phyloP scores from a whole-genome alignment of 2,329 filamentous ascomycete species.

The Monosporascus sp. region DNA sequence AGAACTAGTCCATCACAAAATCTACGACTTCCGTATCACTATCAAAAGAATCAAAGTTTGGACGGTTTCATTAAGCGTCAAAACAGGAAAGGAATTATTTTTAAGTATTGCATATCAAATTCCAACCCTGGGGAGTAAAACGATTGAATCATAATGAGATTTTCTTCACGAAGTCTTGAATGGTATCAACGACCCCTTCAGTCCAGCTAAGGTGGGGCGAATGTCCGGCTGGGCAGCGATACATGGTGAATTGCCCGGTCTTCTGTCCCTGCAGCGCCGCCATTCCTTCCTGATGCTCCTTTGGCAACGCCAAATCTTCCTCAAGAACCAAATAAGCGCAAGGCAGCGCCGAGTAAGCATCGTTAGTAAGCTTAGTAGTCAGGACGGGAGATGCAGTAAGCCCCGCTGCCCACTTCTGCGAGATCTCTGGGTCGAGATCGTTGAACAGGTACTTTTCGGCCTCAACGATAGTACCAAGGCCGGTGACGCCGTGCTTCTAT shows the following conservation, averaged over 20 bases:
- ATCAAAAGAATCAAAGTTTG: too few relatives aligned
- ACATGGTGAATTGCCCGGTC: constrained; percentile 20
- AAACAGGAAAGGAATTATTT: too few relatives aligned
- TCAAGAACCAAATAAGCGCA: constrained; percentile 29
- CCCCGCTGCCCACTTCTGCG: constrained; percentile 17
- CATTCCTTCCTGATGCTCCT: constrained; percentile 28
- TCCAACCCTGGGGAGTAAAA: too few relatives aligned
- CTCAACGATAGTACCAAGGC: constrained; percentile 20
- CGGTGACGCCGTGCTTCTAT: constrained; percentile 12
- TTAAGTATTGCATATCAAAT: too few relatives aligned
- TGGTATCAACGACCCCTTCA: constrained; percentile 15
- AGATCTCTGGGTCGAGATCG: constrained; percentile 17
- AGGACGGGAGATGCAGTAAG: constrained; percentile 23
- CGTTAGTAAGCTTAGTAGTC: constrained; percentile 23
- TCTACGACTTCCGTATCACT: too few relatives aligned
- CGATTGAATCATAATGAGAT: not conserved
- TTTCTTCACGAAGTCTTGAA: constrained; percentile 18
- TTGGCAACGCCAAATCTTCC: constrained; percentile 22
- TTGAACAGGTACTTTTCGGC: constrained; percentile 24
- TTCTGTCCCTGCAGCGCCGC: constrained; percentile 18
- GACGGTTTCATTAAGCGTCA: too few relatives aligned
- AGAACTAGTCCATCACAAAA: too few relatives aligned
- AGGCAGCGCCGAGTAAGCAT: constrained; percentile 25
- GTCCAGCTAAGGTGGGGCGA: constrained; percentile 30
- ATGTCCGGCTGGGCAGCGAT: constrained; percentile 21